phyloP scores from a whole-genome alignment of 176 grass and related monocot genomes.

The Oryza rufipogon region DNA sequence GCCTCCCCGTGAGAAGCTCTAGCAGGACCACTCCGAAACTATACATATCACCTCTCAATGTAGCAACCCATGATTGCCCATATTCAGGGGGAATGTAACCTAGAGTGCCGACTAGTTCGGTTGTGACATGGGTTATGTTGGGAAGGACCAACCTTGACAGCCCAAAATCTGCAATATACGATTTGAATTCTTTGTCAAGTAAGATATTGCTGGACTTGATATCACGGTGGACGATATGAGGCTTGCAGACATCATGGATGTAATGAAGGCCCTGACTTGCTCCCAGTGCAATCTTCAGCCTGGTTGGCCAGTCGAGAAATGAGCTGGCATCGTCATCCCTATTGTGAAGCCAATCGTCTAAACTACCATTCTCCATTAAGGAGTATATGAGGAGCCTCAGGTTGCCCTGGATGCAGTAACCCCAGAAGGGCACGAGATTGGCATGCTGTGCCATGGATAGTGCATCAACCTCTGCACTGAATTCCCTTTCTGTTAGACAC shows the following conservation, averaged over 20 bases:
- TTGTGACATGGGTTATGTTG: constrained; percentile 76
- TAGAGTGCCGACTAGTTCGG: constrained; percentile 64
- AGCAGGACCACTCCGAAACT: constrained; percentile 86
- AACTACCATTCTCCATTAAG: constrained; percentile 74
- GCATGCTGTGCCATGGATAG: constrained; percentile 58
- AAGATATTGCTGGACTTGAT: constrained; percentile 90
- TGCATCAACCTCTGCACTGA: constrained; percentile 54
- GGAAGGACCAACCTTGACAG: constrained; percentile 66
- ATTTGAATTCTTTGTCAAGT: constrained; percentile 65
- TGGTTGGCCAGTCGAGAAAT: constrained; percentile 54
- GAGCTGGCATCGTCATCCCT: constrained; percentile 19
- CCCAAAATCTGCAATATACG: constrained; percentile 83
- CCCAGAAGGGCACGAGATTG: constrained; percentile 55
- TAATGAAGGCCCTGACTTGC: constrained; percentile 61
- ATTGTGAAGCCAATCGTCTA: constrained; percentile 84
- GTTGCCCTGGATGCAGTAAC: constrained; percentile 49
- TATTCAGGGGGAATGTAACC: constrained; percentile 91
- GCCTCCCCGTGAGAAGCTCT: constrained; percentile 65
- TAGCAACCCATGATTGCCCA: constrained; percentile 68
- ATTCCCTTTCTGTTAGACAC: constrained; percentile 51
- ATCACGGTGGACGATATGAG: constrained; percentile 77
- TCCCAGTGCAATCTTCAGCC: constrained; percentile 61
- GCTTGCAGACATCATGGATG: constrained; percentile 67
- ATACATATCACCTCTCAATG: constrained; percentile 70
- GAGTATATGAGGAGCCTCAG: constrained; percentile 55